Percentiles rank a stretch among this genome's conserved stretches.
phyloP scores from a whole-genome alignment of 2,329 filamentous ascomycete genomes.

The Ophiostoma fasciatum region DNA sequence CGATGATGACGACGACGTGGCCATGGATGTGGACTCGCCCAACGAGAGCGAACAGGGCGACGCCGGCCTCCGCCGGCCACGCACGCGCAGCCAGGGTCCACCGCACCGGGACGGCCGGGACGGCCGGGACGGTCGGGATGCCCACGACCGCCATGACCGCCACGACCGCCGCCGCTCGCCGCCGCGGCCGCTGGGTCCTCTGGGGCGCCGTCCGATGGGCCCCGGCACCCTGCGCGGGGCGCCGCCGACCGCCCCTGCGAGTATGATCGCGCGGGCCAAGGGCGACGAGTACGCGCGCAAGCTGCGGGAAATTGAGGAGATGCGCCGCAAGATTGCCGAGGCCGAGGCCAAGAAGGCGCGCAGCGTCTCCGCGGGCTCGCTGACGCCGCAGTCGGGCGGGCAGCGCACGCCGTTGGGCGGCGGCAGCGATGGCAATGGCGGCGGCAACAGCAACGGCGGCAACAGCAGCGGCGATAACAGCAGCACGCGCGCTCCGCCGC shows the following conservation, averaged over 20 bases:
- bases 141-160: slow-evolving; percentile 14
- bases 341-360: slow-evolving; percentile 39
- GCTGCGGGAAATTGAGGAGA: slow-evolving; percentile 43
- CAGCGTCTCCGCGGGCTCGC: slow-evolving; percentile 15
- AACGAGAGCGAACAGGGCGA: too few species aligned
- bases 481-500: background rate
- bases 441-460: too few species aligned
- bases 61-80: too few species aligned
- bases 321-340: slow-evolving; percentile 44
- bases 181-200: too few species aligned
- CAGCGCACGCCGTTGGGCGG: slow-evolving; percentile 18
- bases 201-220: too few species aligned
- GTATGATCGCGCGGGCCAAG: slow-evolving; percentile 19
- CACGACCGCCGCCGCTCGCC: background rate
- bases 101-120: too few species aligned
- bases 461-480: background rate
- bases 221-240: too few species aligned
- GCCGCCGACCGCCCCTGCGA: slow-evolving; percentile 21
- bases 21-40: slow-evolving; percentile 9
- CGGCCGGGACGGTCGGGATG: too few species aligned
- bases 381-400: slow-evolving; percentile 15
- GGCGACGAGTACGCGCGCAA: slow-evolving; percentile 32
- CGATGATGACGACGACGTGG: slow-evolving; percentile 22
- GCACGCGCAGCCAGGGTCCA: too few species aligned
- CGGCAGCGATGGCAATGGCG: slow-evolving; percentile 12